Evolutionary conservation across 352 stramenopile species (phyloP), one percentile per base, ranked within the genome.

Genomic region (Pythium rishiriense): DNA sequence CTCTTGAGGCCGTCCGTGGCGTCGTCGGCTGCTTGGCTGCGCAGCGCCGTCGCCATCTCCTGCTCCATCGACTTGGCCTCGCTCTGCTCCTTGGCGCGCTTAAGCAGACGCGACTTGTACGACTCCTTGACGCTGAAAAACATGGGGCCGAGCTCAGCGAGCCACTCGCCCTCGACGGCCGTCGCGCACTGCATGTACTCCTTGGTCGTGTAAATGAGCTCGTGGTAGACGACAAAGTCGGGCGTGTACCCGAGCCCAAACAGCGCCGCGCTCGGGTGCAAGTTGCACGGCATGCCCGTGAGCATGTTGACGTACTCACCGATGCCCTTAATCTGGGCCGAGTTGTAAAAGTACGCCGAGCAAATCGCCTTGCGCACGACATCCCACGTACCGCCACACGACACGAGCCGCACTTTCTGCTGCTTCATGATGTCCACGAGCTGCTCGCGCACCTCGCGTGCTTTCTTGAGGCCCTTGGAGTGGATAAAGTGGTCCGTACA

Each of bases 291-390:
- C 77, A 99, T 99, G 17, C 97, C 97, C 33, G 92, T 99, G 21
- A 99, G 78, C 93, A 99, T 98, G 76, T 99, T 99, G n/a, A 99
- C 96, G 75, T 99, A 99, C 75, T 99, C 97, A 26, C 97, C 97
- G 58, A 99, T 99, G 21, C 96, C 97, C 79, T 99, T 99, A 73
- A 99, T 98, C 68, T 98, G 96, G 12, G 97, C 97, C 48, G 90
- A 96, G 68, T 99, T 99, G 92, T 99, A 99, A 67, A 99, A 99
- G 76, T 99, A 99, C 14, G 97, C 97, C 21, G 96, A 98, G 78
- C 97, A 99, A 69, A 99, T 99, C 0, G 97, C 93, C 78, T 99
- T 99, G 33, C 98, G 90, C 41, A 99, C 94, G 4, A 97, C 85
- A 79, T 99, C 97, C 97, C 97, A 99, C 43, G 87, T 85, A 33